phyloP scores from a whole-genome alignment of 169 alveolate genomes.

The Eimeria brunetti region DNA sequence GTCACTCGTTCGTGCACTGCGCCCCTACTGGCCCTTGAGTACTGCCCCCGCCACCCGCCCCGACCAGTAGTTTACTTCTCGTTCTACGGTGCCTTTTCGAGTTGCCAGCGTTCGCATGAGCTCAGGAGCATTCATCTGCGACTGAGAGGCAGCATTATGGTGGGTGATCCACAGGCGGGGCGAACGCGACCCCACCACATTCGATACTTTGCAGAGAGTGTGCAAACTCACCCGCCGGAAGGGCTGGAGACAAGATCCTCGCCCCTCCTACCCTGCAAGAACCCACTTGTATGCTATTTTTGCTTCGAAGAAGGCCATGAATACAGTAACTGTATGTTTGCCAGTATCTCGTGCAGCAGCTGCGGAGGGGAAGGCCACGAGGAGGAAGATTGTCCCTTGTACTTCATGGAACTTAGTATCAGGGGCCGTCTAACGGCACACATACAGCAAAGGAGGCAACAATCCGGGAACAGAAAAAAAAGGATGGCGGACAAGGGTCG shows the following conservation, averaged over 20 bases:
- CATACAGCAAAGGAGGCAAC: conserved; percentile 12
- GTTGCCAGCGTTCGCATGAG: background rate
- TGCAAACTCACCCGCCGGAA: background rate
- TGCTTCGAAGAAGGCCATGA: conserved; percentile 60
- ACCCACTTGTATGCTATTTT: background rate
- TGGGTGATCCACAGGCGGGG: background rate
- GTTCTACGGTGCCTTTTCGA: background rate
- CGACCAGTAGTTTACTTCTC: background rate
- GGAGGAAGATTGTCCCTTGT: conserved; percentile 27
- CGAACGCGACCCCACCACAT: background rate
- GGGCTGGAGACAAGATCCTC: background rate
- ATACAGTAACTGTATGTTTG: background rate
- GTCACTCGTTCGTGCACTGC: background rate
- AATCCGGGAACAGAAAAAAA: background rate
- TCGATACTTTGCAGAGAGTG: conserved; percentile 17
- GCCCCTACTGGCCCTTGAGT: background rate
- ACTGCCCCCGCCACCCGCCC: background rate
- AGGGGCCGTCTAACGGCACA: conserved; percentile 33
- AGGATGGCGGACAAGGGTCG: background rate
- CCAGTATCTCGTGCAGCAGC: conserved; percentile 5
- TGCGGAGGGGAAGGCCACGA: conserved; percentile 55
- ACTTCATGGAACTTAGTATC: conserved; percentile 43
- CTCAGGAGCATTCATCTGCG: background rate
- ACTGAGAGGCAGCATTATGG: background rate
- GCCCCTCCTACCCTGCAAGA: background rate